Conservation (phyloP, 371 early-diverging fungal genomes). For the Homolaphlyctis polyrhiza region DNA sequence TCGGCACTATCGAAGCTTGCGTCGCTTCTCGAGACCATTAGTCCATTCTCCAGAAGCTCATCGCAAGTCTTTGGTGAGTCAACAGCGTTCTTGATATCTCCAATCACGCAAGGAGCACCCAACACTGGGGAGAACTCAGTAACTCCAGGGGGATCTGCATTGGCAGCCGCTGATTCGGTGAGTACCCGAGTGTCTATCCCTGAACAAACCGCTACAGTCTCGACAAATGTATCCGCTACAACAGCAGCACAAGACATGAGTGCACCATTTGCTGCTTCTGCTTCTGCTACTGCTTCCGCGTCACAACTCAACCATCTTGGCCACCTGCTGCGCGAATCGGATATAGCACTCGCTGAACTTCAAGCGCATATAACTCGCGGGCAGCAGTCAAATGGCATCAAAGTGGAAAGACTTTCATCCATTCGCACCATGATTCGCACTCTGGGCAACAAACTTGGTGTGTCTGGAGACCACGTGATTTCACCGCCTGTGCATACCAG, state of each 20-base stretch:
- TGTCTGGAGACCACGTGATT: not conserved
- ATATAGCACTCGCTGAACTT: not conserved
- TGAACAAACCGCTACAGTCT: too few relatives aligned
- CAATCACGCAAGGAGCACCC: too few relatives aligned
- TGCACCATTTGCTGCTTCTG: too few relatives aligned
- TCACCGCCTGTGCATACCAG: not conserved
- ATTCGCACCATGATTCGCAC: not conserved
- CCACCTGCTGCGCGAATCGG: not conserved
- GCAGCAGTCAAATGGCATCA: not conserved
- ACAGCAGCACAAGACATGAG: too few relatives aligned
- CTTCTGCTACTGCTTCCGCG: too few relatives aligned
- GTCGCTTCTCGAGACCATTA: conserved; percentile 1
- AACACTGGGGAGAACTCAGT: too few relatives aligned
- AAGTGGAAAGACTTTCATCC: not conserved
- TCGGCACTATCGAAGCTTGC: conserved; percentile 1
- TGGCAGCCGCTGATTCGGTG: too few relatives aligned
- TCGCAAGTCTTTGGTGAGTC: too few relatives aligned
- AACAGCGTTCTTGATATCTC: too few relatives aligned
- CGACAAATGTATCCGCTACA: too few relatives aligned
- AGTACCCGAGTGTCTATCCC: too few relatives aligned
- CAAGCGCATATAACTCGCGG: not conserved
- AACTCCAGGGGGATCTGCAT: too few relatives aligned
- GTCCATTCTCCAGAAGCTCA: not conserved
- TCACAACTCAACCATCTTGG: not conserved
- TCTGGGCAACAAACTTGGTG: not conserved